Evolutionary conservation across 371 early-diverging fungal species (phyloP).

Genomic region (Mycotypha africana): DNA sequence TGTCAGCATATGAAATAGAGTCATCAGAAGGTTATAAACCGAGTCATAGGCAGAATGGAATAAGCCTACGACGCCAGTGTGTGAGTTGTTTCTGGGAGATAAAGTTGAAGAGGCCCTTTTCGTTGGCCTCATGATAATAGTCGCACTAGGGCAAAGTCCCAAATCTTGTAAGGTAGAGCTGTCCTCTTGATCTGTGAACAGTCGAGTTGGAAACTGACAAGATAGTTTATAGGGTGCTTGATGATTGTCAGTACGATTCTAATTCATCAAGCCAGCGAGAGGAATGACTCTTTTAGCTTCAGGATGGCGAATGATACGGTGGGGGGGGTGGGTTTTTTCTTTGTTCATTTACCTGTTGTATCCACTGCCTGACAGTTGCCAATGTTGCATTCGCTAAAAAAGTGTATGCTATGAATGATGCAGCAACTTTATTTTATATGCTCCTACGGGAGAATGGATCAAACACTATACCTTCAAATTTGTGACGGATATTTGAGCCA

Average conservation of each 20-base stretch:
- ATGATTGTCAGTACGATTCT: slow-evolving; percentile 19
- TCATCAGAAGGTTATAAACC: slow-evolving; percentile 21
- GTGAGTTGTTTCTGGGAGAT: too few species aligned
- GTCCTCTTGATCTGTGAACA: slow-evolving; percentile 41
- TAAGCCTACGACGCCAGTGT: slow-evolving; percentile 19
- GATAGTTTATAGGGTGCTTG: slow-evolving; percentile 34
- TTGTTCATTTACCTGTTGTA: too few species aligned
- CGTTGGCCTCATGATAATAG: slow-evolving; percentile 47
- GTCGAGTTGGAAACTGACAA: slow-evolving; percentile 40
- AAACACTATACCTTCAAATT: slow-evolving; percentile 38
- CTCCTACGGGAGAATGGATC: too few species aligned
- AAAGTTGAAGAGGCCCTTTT: too few species aligned
- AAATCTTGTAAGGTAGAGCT: slow-evolving; percentile 31
- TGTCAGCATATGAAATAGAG: slow-evolving; percentile 13
- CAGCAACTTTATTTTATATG: neutral
- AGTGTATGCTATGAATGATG: neutral
- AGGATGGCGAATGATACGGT: too few species aligned
- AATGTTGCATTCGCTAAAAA: slow-evolving; percentile 27
- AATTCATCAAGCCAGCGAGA: too few species aligned
- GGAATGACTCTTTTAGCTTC: too few species aligned
- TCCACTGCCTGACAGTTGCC: slow-evolving; percentile 29
- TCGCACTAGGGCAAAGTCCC: slow-evolving; percentile 51
- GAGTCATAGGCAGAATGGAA: slow-evolving; percentile 20
- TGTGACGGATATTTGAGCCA: slow-evolving; percentile 32
- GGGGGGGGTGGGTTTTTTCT: too few species aligned